Base-by-base conservation (phyloP, 139 green algal genomes). In the Volvox reticuliferus region DNA sequence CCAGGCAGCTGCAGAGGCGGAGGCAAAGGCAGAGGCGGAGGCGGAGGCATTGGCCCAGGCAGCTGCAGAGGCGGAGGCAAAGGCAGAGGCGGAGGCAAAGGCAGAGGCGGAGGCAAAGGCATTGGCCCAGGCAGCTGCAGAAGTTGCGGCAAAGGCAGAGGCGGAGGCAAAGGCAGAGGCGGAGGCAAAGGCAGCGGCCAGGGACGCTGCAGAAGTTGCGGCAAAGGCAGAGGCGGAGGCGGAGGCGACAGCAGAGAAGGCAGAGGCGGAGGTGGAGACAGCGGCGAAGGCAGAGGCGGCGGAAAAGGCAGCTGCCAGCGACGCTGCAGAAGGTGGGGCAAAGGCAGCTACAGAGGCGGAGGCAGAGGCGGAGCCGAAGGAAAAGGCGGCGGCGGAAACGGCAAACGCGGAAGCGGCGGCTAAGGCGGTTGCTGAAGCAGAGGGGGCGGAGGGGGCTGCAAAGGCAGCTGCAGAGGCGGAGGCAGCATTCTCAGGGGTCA, bases 1-100 rank as follows among this genome's bases (percentile, higher is more conserved):
- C 55, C 75, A 85, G 32, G 78, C 61, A 1, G 63, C 61, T 68
- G 80, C 73, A 75, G 84, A 37, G 18, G 84, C 84, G 0, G 78
- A 16, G 33, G 82, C 63, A 36, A 86, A 80, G 62, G 86, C 88
- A 24, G 21, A 61, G 79, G 63, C n/a, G 50, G 77, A 50, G 44
- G 78, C 78, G 22, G 78, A 37, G 37, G 78, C 36, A 65, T 19
- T 65, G 77, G 88, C 32, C 36, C 62, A 79, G 82, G 69, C 26
- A 18, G 79, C 30, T 82, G 69, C 32, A 33, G 82, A 79, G 32
- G 82, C 82, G 16, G 82, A 33, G 0, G 82, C 69, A 44, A 37
- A 36, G 65, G 82, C 65, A 2, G 82, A 33, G 26, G 65, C 24
- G 35, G 44, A 50, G 67, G 83, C 73, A 36, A 65, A 63, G 6